Evolutionary conservation across 768 basidiomycete genomes (phyloP), one percentile per base, ranked within the genome.

Genomic region (Filobasidium floriforme): DNA sequence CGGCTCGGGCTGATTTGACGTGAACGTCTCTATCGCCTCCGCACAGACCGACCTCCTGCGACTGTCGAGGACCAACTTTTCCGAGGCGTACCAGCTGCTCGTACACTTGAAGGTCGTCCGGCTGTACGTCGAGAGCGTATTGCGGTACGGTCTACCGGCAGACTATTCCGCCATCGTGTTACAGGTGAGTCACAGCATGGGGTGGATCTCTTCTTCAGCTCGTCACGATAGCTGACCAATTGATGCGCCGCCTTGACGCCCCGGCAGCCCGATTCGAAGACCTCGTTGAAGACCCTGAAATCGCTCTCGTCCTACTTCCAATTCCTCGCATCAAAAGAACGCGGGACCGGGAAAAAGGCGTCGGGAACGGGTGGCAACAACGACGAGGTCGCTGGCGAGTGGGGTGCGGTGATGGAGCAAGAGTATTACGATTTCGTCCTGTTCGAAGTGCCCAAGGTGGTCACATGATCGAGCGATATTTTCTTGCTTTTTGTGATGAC

Each of bases 341-440:
- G 84, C 66, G 71, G 73, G 14, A 69, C 75, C 51, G 77, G 81
- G 26, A 82, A 79, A 69, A 81, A 81, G 69, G 68, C 71, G 7
- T 46, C 24, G 0, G 66, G 57, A 10, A 80, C 79, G 0, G 80
- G 78, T 7, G 81, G 80, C 52, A 49, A 49, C 46, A 72, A 73
- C 11, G 87, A 88, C 6, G 90, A 92, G 29, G 87, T 90, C 64
- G 83, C 85, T 15, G 94, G 92, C 69, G 94, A 99, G 78, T 99
- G 89, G 77, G 89, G 92, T 76, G 84, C 85, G 14, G 80, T 99
- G 43, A 85, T 99, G 83, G 96, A 99, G 75, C 89, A 93, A 77
- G 94, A 99, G 78, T 89, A 89, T 76, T 92, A 88, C 76, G 91
- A 94, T 79, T 99, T 97, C 73, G 90, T 97, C 26, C 76, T 94